phyloP scores from a whole-genome alignment of 73 alveolate genomes.

The Paramecium tetraurelia region DNA sequence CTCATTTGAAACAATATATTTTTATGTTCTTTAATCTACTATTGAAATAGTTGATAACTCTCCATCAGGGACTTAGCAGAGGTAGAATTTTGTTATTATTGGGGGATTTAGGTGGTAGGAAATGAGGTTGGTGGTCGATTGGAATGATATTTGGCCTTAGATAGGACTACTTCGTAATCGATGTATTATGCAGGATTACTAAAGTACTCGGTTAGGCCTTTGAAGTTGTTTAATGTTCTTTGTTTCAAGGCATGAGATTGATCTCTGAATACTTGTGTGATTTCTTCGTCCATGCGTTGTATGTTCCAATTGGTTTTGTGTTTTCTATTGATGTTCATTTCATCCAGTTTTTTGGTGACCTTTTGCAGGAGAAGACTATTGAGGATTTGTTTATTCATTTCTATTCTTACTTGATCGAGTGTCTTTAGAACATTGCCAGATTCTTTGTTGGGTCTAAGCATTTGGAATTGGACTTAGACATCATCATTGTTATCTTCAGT shows the following conservation, averaged over 20 bases:
- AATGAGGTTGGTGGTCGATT: slow-evolving; percentile 49
- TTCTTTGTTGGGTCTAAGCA: not conserved
- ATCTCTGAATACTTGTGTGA: slow-evolving; percentile 22
- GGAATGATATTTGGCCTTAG: slow-evolving; percentile 24
- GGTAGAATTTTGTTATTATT: not conserved
- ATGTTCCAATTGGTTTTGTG: slow-evolving; percentile 23
- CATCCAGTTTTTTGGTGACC: slow-evolving; percentile 18
- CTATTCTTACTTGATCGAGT: slow-evolving; percentile 13
- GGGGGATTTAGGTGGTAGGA: not conserved
- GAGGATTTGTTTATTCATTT: slow-evolving; percentile 31
- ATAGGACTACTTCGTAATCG: slow-evolving; percentile 18
- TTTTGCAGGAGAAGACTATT: not conserved
- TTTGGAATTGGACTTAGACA: slow-evolving; percentile 17
- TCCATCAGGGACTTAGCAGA: slow-evolving; percentile 27
- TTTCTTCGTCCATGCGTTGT: slow-evolving; percentile 33
- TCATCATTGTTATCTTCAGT: not conserved
- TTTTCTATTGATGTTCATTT: slow-evolving; percentile 10
- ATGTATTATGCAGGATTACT: slow-evolving; percentile 44
- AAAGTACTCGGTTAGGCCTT: slow-evolving; percentile 43
- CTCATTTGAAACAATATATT: not conserved
- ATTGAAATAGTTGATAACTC: not conserved
- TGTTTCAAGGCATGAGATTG: not conserved
- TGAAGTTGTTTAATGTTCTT: slow-evolving; percentile 15
- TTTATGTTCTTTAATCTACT: slow-evolving; percentile 7
- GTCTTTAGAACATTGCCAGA: not conserved